Evolutionary conservation across 352 stramenopile genomes (phyloP).

Genomic region (Phytophthora gonapodyides): DNA sequence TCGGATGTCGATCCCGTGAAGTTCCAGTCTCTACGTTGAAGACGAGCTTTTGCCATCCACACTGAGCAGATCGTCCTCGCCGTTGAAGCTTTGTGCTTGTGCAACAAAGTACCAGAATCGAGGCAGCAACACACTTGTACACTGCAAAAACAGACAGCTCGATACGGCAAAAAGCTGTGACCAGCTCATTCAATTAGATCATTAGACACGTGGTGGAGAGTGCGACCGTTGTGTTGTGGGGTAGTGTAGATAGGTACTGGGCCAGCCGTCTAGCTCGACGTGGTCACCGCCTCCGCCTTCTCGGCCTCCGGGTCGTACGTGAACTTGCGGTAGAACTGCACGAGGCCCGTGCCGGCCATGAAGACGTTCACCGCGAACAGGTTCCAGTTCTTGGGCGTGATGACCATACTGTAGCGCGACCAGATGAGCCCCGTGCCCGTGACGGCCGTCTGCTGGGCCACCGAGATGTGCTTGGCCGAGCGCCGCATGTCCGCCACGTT

Average conservation of each 20-base stretch:
- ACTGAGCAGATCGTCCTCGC: no score
- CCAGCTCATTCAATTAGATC: slow-evolving; percentile 13
- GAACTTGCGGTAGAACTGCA: slow-evolving; percentile 85
- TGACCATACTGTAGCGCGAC: slow-evolving; percentile 88
- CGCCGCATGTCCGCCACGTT: slow-evolving; percentile 88
- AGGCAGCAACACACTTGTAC: no score
- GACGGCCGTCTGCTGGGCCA: slow-evolving; percentile 81
- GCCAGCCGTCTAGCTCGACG: slow-evolving; percentile 13
- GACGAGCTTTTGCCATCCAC: no score
- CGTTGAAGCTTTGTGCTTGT: no score
- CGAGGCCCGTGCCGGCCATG: slow-evolving; percentile 80
- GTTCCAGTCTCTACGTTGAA: no score
- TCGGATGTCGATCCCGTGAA: no score
- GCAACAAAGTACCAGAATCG: no score
- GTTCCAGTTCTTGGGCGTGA: slow-evolving; percentile 92
- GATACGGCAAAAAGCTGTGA: neutral
- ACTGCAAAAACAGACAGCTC: no score
- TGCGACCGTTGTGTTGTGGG: slow-evolving; percentile 1
- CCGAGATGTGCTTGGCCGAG: slow-evolving; percentile 76
- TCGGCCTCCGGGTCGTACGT: slow-evolving; percentile 40
- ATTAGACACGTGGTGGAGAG: slow-evolving; percentile 7
- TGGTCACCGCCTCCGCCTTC: slow-evolving; percentile 7
- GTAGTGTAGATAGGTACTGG: neutral
- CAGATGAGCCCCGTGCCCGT: slow-evolving; percentile 88
- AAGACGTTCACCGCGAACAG: slow-evolving; percentile 89